Evolutionary conservation across 257 asterid genomes (phyloP), one percentile per base, ranked within the genome.

Genomic region (Petrea volubilis): DNA sequence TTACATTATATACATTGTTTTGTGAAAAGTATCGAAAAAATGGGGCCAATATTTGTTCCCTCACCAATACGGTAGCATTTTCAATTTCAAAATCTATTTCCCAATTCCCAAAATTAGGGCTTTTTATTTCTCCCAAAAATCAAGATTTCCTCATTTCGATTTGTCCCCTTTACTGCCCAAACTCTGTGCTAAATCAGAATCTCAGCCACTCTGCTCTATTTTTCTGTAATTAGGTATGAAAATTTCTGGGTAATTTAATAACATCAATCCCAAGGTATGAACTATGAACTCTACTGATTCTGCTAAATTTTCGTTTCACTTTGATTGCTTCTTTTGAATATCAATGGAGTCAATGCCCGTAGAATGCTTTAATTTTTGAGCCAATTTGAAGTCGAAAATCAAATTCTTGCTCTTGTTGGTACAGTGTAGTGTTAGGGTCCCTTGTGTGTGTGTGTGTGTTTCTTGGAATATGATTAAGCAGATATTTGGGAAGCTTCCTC

Each of bases 401-500:
- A 10, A 59, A 29, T n/a, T 14, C 15, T 49, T 44, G 43, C 8
- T 29, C 14, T n/a, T 40, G 25, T 43, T 59, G 29, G 5, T 69
- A 7, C 25, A 38, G 43, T 69, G 20, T 41, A 20, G 55, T 56
- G 25, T 53, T 56, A 24, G 73, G 55, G 20, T 40, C 25, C 9
- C 11, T 38, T 38, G 6, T 38, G 43, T 4, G 2, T n/a, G 2
- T 38, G 6, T 38, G 12, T 38, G 69, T 23, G 12, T 23, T 43
- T 46, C 21, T 17, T 20, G 27, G 43, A 64, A 65, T 66, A 66
- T 66, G 71, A 66, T 66, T 20, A 66, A 66, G 33, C 71, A 49
- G 47, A 40, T 57, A 56, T n/a, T 69, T 18, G 74, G 67, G 13
- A 69, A 56, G 66, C 64, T 36, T 52, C 73, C 55, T 5, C 57